Conservation (phyloP, 2,329 filamentous ascomycete genomes). For the Zarea fungicola region DNA sequence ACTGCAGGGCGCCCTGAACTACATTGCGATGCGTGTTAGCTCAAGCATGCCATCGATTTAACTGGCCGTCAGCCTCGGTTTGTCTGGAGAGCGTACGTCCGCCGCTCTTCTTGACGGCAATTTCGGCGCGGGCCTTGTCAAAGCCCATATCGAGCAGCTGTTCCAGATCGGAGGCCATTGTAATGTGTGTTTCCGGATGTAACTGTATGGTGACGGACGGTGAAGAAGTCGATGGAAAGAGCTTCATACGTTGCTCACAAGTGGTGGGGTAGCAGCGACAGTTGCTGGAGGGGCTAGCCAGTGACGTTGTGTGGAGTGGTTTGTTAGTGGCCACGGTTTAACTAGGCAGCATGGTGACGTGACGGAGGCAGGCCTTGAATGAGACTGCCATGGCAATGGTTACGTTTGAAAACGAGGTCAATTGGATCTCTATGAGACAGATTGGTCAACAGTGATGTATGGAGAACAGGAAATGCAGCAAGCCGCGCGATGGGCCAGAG, state of each 20-base stretch:
- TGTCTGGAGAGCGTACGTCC: constrained; percentile 53
- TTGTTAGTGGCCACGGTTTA: neutral
- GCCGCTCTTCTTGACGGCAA: constrained; percentile 80
- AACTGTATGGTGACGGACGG: neutral
- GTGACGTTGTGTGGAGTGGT: constrained; percentile 4
- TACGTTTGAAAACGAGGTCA: too few relatives aligned
- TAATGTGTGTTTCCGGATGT: neutral
- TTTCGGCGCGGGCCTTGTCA: constrained; percentile 70
- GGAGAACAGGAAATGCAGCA: too few relatives aligned
- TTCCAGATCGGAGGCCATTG: constrained; percentile 53
- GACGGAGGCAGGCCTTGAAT: neutral
- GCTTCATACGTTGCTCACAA: neutral
- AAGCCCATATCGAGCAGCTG: constrained; percentile 71
- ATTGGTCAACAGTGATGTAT: too few relatives aligned
- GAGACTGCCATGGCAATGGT: too few relatives aligned
- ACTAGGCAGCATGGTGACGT: neutral
- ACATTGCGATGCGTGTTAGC: constrained; percentile 10
- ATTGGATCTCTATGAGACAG: too few relatives aligned
- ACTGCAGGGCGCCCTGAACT: constrained; percentile 89
- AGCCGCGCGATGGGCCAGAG: too few relatives aligned
- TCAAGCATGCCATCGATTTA: neutral
- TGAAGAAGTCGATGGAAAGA: neutral
- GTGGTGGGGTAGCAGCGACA: neutral
- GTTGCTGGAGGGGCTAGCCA: neutral
- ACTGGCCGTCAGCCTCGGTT: neutral